phyloP scores from a whole-genome alignment of 2,329 filamentous ascomycete genomes.

The Claviceps digitariae region DNA sequence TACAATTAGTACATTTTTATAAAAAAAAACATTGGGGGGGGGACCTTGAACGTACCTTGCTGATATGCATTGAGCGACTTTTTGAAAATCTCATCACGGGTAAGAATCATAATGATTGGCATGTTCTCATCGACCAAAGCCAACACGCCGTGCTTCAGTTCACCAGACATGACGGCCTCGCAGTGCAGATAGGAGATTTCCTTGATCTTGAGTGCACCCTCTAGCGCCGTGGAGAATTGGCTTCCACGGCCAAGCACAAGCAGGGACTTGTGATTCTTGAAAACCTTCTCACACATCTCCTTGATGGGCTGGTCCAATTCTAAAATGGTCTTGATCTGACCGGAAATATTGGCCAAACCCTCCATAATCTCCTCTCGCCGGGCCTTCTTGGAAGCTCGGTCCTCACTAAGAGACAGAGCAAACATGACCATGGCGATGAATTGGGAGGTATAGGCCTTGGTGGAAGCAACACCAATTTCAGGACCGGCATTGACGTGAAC shows the following conservation, averaged over 20 bases:
- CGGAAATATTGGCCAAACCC: conserved; percentile 73
- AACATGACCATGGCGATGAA: conserved; percentile 99
- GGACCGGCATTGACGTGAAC: conserved; percentile 98
- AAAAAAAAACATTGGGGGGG: neutral
- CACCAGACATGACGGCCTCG: conserved; percentile 99
- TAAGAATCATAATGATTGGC: conserved; percentile 99
- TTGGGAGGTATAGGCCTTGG: conserved; percentile 98
- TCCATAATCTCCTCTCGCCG: conserved; percentile 94
- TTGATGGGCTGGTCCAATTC: conserved; percentile 90
- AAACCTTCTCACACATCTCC: conserved; percentile 76
- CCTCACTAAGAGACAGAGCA: conserved; percentile 87
- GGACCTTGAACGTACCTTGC: conserved; percentile 49
- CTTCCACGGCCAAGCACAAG: conserved; percentile 87
- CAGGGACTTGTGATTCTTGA: conserved; percentile 96
- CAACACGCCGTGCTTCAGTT: conserved; percentile 97
- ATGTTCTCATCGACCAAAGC: conserved; percentile 96
- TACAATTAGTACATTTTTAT: neutral
- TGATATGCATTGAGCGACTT: conserved; percentile 99
- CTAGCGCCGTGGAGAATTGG: conserved; percentile 92
- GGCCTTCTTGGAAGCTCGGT: conserved; percentile 86
- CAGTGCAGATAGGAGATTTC: conserved; percentile 99
- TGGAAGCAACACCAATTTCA: conserved; percentile 97
- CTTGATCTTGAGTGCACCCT: conserved; percentile 98
- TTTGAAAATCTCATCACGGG: conserved; percentile 86
- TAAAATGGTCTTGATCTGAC: conserved; percentile 84